phyloP scores from a whole-genome alignment of 2,329 filamentous ascomycete genomes.

The Blastomyces gilchristii region DNA sequence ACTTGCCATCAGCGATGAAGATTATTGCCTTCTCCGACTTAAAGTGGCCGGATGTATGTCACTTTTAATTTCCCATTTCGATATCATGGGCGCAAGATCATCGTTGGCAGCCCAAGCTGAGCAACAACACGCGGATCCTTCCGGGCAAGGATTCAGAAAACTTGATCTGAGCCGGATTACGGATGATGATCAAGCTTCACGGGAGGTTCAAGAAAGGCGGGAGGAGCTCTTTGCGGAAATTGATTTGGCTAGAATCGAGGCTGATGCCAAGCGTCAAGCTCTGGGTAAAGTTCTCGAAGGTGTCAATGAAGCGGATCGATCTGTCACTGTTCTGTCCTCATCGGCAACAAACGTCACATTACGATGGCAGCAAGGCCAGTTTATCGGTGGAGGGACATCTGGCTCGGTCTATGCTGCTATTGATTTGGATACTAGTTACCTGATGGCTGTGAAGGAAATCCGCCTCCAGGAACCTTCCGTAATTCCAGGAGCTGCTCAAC shows the following conservation, averaged over 20 bases:
- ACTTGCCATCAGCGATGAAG: slow-evolving; percentile 75
- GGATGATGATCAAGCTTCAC: slow-evolving; percentile 77
- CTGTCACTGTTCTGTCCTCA: slow-evolving; percentile 83
- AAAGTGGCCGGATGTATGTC: slow-evolving; percentile 98
- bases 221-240: slow-evolving; percentile 62
- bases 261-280: slow-evolving; percentile 74
- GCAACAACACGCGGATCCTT: slow-evolving; percentile 73
- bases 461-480: slow-evolving; percentile 91
- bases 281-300: slow-evolving; percentile 86
- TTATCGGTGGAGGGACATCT: slow-evolving; percentile 92
- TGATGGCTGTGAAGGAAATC: slow-evolving; percentile 99
- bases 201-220: slow-evolving; percentile 64
- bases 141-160: slow-evolving; percentile 63
- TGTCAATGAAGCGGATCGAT: slow-evolving; percentile 90
- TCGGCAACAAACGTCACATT: slow-evolving; percentile 91
- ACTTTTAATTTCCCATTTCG: slow-evolving; percentile 92
- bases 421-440: slow-evolving; percentile 87
- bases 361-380: slow-evolving; percentile 98
- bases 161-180: slow-evolving; percentile 64
- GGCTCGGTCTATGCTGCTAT: slow-evolving; percentile 95
- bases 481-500: slow-evolving; percentile 84
- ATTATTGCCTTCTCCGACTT: slow-evolving; percentile 69
- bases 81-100: slow-evolving; percentile 95
- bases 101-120: slow-evolving; percentile 90
- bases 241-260: slow-evolving; percentile 66